These are phyloP conservation scores for Sisymbrium altissimum DNA, from an alignment of 345 rosid genomes.

Conservation along the genomic window DNA sequence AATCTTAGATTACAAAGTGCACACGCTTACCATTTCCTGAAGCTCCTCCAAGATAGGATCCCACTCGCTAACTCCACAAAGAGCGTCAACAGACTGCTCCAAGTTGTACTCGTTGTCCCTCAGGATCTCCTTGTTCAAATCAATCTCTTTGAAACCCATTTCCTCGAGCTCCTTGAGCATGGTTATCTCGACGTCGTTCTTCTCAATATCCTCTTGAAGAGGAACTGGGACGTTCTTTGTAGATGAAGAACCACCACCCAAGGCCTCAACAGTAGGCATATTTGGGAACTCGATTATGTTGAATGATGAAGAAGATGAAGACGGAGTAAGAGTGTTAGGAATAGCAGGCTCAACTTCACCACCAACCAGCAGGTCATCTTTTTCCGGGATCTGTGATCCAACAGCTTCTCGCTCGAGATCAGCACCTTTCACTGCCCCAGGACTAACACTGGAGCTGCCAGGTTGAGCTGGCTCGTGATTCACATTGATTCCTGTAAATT, in stretches of 20 bases:
- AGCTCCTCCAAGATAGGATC: constrained; percentile 84
- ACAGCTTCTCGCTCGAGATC: constrained; percentile 31
- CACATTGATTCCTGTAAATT: constrained; percentile 19
- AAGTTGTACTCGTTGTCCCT: constrained; percentile 68
- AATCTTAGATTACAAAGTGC: neutral
- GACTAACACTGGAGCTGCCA: constrained; percentile 19
- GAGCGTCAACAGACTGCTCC: constrained; percentile 74
- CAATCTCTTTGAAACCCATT: constrained; percentile 93
- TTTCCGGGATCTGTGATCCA: constrained; percentile 39
- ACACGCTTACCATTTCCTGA: constrained; percentile 71
- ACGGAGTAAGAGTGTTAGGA: neutral
- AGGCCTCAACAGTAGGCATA: constrained; percentile 18
- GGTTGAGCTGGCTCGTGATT: constrained; percentile 17
- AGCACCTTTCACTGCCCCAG: neutral
- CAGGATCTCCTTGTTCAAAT: constrained; percentile 80
- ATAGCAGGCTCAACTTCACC: constrained; percentile 36
- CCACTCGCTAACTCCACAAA: constrained; percentile 81
- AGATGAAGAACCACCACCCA: constrained; percentile 17
- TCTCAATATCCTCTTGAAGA: constrained; percentile 16
- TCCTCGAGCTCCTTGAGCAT: constrained; percentile 82
- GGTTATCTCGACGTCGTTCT: constrained; percentile 38
- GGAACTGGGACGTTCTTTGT: constrained; percentile 17
- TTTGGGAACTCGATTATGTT: constrained; percentile 51
- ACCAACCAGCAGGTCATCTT: constrained; percentile 40
- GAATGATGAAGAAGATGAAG: constrained; percentile 35